Evolutionary conservation across 2,329 filamentous ascomycete genomes (phyloP), one percentile per base, ranked within the genome.

Genomic region (Huntiella savannae): DNA sequence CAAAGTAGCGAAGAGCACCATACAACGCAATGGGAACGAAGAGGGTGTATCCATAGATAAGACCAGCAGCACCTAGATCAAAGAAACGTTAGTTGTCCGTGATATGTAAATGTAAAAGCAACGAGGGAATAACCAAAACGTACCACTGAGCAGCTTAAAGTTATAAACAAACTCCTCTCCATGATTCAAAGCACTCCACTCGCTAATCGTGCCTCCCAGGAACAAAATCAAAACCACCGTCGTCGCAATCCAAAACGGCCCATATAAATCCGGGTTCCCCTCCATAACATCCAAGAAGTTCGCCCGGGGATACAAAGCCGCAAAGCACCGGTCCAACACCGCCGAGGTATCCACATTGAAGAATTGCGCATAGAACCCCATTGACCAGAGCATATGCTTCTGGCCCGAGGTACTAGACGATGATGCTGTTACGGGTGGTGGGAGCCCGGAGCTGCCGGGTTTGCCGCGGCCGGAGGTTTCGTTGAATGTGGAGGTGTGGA

Each of bases 281-380:
- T 98, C 91, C 22, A 98, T 73, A 33, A 96, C 85, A 59, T 98
- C 91, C 52, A 98, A 78, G 64, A 98, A 98, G 68, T 94, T 95
- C 49, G 80, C 80, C 52, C 85, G 79, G 40, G 91, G 91, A 62
- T 82, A 94, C 35, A 96, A 67, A n/a, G 88, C 79, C 1, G 86
- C 81, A 62, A 78, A 79, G 64, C 91, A 96, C 53, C 91, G 82
- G 57, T 79, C 71, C 47, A 95, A 66, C 15, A 98, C 87, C 45
- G 91, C 83, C 50, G 75, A 79, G 1, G 91, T 96, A 64, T 98
- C 91, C 53, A 98, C 88, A 59, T 98, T 91, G 66, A 98, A 98
- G 74, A 91, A 96, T 65, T 94, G 91, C 47, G 86, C 77, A 67
- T 98, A 98, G 69, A 94, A 98, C 49, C 77, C 77, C 52, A 96